Conservation (phyloP, 1,284 basidiomycete species). For the Boletus subluridellus region DNA sequence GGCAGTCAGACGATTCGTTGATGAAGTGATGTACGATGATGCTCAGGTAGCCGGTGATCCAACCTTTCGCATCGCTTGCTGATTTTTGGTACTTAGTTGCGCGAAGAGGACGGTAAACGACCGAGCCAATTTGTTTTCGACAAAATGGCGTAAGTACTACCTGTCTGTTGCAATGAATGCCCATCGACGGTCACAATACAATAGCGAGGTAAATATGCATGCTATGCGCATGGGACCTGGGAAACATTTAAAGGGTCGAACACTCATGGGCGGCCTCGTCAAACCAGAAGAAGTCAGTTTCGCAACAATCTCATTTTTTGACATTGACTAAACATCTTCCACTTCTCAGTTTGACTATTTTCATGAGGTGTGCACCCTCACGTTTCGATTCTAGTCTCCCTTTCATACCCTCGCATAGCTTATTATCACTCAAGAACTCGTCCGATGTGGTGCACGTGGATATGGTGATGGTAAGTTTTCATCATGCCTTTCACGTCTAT, state of each 20-base stretch:
- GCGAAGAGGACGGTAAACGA: slow-evolving; percentile 75
- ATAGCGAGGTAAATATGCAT: slow-evolving; percentile 67
- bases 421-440: slow-evolving; percentile 86
- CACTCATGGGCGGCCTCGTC: slow-evolving; percentile 78
- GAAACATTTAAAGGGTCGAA: slow-evolving; percentile 78
- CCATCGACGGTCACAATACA: neutral
- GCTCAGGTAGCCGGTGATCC: slow-evolving; percentile 35
- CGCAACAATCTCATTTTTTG: neutral
- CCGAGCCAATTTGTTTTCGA: slow-evolving; percentile 63
- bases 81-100: slow-evolving; percentile 41
- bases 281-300: slow-evolving; percentile 75
- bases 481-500: neutral
- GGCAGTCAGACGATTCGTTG: slow-evolving; percentile 42
- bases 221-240: slow-evolving; percentile 90
- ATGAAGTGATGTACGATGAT: slow-evolving; percentile 46
- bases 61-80: neutral
- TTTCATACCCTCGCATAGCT: slow-evolving; percentile 42
- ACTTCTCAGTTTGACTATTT: slow-evolving; percentile 69
- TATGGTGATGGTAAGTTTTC: slow-evolving; percentile 54
- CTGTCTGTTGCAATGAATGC: neutral
- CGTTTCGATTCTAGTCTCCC: neutral
- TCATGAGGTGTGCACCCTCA: slow-evolving; percentile 55
- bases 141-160: slow-evolving; percentile 59
- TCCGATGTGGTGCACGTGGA: slow-evolving; percentile 70
- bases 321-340: neutral